A percentile compares a stretch with the other conserved stretches of the same genome.
These are phyloP conservation scores for Ensete glaucum DNA, from an alignment of 176 grass and related monocot genomes.

Conservation along the genomic window DNA sequence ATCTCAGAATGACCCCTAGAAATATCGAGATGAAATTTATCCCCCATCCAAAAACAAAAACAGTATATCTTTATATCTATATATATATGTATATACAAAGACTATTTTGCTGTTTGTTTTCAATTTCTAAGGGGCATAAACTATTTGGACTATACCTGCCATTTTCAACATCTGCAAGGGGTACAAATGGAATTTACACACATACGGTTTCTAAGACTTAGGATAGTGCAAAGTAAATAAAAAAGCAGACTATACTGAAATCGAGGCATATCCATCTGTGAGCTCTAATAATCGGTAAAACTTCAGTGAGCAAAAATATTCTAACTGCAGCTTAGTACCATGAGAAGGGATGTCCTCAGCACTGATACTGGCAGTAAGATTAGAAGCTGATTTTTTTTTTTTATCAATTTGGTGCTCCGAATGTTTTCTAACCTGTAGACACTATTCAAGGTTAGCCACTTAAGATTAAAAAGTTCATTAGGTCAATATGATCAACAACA, in stretches of 20 bases:
- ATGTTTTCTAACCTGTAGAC: background rate
- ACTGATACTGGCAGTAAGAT: no score
- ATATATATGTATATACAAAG: no score
- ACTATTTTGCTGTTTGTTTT: no score
- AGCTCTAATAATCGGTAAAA: background rate
- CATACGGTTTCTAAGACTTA: no score
- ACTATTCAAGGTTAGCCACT: background rate
- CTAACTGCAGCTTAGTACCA: background rate
- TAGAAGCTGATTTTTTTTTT: background rate
- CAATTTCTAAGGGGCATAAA: background rate
- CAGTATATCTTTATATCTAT: no score
- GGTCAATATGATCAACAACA: no score
- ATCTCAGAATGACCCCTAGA: background rate
- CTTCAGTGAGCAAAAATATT: background rate
- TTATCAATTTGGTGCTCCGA: background rate
- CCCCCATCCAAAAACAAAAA: background rate
- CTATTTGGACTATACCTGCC: background rate
- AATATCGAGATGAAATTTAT: background rate
- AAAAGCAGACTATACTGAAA: background rate
- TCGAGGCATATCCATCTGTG: background rate
- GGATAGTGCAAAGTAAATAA: background rate
- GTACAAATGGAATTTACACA: background rate
- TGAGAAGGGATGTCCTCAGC: background rate
- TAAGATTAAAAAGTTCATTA: no score
- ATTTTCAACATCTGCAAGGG: background rate